Base-by-base conservation (phyloP, 768 basidiomycete genomes). In the Podaxis pistillaris region DNA sequence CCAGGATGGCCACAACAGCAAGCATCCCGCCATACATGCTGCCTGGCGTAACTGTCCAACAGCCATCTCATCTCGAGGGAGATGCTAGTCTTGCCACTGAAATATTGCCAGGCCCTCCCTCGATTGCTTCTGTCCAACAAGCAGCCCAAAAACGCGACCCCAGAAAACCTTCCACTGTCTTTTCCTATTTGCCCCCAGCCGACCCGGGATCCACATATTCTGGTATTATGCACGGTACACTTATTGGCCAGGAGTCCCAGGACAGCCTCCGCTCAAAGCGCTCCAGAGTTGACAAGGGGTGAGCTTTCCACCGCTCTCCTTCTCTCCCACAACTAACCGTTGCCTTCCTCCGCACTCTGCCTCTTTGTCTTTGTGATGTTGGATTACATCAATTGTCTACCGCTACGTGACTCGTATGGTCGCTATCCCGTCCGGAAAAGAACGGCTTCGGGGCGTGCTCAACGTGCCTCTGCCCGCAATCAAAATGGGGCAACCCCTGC, bases 161-260 rank as follows among this genome's bases (percentile, higher is more conserved):
- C 70, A 91, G 83, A 80, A 92, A 93, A 77, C 85, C 88, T 56
- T 74, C 82, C 66, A 78, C 82, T 66, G 76, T 82, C 63, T 80
- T 86, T 75, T 93, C 93, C 65, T 94, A 93, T 81, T 81, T 94
- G 72, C 91, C 92, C 52, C 76, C 85, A 65, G 86, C 87, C 70
- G 93, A 94, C 81, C 93, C 93, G 65, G 92, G 93, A 71, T 89
- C 93, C 68, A 94, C 92, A 26, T 94, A 92, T 79, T 86, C 89
- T 72, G 90, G 88, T 63, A 83, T 89, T 72, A 82, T 86, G 79
- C 82, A 86, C 66, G 84, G 84, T 64, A 83, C 88, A 71, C 80
- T 87, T 66, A 79, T 82, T 69, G 80, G 83, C 65, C 85, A 86
- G 68, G 87, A 86, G 69, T 85, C 87, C 70, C 74, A 83, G 67